These are phyloP conservation scores for Didymella sp. DNA, from an alignment of 2,329 filamentous ascomycete genomes.

Conservation along the genomic window DNA sequence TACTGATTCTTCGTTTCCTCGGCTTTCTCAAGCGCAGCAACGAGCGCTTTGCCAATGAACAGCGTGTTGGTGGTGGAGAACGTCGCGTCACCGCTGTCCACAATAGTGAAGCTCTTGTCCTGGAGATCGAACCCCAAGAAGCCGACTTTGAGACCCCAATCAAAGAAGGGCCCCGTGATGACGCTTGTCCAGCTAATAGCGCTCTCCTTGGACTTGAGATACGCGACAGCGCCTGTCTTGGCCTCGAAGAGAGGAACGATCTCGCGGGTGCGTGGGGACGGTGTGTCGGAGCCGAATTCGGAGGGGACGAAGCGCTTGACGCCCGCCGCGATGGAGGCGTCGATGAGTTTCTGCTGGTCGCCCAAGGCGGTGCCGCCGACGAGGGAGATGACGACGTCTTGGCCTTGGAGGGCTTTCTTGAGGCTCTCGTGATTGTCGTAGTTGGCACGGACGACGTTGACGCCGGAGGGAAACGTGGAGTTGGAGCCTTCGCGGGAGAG, in stretches of 20 bases:
- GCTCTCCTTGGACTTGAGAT: constrained; percentile 57
- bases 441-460: constrained; percentile 58
- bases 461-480: constrained; percentile 49
- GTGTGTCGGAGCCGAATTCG: constrained; percentile 61
- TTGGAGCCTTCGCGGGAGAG: constrained; percentile 60
- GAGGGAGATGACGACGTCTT: constrained; percentile 63
- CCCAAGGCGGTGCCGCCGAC: constrained; percentile 53
- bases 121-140: constrained; percentile 61
- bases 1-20: constrained; percentile 65
- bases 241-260: constrained; percentile 60
- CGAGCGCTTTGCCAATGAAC: constrained; percentile 61
- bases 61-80: constrained; percentile 61
- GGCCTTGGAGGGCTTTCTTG: constrained; percentile 58
- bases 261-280: constrained; percentile 43
- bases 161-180: constrained; percentile 58
- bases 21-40: constrained; percentile 58
- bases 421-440: constrained; percentile 59
- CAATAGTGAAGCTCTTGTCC: constrained; percentile 60
- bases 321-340: constrained; percentile 65
- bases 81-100: constrained; percentile 63
- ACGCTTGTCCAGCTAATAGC: constrained; percentile 63
- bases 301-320: constrained; percentile 68
- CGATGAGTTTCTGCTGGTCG: constrained; percentile 61
- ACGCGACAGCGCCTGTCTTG: constrained; percentile 60
- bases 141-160: constrained; percentile 55